Base-by-base conservation (phyloP, 73 alveolate genomes). In the Paramecium primaurelia region DNA sequence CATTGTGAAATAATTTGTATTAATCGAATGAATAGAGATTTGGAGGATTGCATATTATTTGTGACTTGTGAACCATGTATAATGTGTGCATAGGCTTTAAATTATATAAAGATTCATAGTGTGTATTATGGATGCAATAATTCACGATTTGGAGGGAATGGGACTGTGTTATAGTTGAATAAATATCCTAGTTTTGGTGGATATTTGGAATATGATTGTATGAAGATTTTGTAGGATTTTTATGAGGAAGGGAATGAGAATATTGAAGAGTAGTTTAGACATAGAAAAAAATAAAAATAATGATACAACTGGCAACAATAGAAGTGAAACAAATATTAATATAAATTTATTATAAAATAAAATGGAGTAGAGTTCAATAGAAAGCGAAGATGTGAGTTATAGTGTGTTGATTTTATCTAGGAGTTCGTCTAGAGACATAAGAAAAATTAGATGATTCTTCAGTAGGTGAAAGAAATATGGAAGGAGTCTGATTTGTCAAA, bases 71-170 rank as follows among this genome's bases (percentile, higher is more conserved):
- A 98, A 59, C 99, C 99, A 25, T 98, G 99, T 69, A 95, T 98
- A 44, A 98, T 98, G 99, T 98, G 99, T 94, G 99, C 99, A 28
- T 83, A 96, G 86, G 99, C 99, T 20, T 83, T 98, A 20, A 69
- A 77, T 89, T 91, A 96, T 51, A 92, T 92, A 32, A 77, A 91
- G 45, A 95, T 98, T 1, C 68, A 92, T 60, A 71, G 90, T 38
- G 99, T 98, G 6, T 90, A 88, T 75, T 98, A 92, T 91, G 99
- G 99, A 20, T 96, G 99, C 89, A 86, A 88, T 32, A 98, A 98
- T 92, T 97, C 96, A 40, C 96, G 97, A 94, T 98, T 98, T 94
- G 99, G 99, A 85, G 99, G 99, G 28, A 98, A 98, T 97, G 99
- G 99, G 26, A 94, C 98, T 8, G 96, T 97, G 22, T 77, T 96